phyloP scores from a whole-genome alignment of 805 yeast genomes.

The Metschnikowia lunata region DNA sequence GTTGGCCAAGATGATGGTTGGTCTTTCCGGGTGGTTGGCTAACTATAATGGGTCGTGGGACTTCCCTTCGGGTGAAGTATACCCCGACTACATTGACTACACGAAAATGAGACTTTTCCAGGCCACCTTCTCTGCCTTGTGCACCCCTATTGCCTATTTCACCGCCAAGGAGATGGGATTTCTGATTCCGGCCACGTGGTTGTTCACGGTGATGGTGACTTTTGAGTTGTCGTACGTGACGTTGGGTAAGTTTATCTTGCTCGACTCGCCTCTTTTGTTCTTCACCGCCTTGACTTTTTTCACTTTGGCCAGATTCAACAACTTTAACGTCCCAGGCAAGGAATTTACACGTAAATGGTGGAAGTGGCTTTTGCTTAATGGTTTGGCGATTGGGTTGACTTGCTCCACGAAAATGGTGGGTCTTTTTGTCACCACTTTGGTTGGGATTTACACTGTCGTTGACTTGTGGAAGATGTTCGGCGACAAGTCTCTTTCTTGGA shows the following conservation, averaged over 20 bases:
- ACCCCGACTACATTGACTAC: conserved; percentile 74
- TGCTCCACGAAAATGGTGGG: conserved; percentile 98
- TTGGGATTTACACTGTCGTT: conserved; percentile 84
- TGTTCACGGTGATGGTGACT: conserved; percentile 73
- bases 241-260: conserved; percentile 80
- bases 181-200: conserved; percentile 66
- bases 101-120: conserved; percentile 86
- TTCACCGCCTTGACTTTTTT: conserved; percentile 72
- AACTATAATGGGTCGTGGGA: conserved; percentile 86
- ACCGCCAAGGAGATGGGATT: conserved; percentile 76
- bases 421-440: conserved; percentile 77
- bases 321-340: conserved; percentile 41
- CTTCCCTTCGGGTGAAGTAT: conserved; percentile 76
- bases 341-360: conserved; percentile 80
- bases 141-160: conserved; percentile 83
- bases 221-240: conserved; percentile 82
- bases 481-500: conserved; percentile 51
- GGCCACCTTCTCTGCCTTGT: conserved; percentile 75
- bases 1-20: conserved; percentile 75
- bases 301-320: conserved; percentile 68
- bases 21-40: conserved; percentile 72
- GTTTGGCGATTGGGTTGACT: conserved; percentile 82
- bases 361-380: conserved; percentile 85
- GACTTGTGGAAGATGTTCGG: conserved; percentile 86
- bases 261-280: conserved; percentile 87